Evolutionary conservation across 805 yeast species (phyloP), one percentile per base, ranked within the genome.

Genomic region (Candida tibetensis): DNA sequence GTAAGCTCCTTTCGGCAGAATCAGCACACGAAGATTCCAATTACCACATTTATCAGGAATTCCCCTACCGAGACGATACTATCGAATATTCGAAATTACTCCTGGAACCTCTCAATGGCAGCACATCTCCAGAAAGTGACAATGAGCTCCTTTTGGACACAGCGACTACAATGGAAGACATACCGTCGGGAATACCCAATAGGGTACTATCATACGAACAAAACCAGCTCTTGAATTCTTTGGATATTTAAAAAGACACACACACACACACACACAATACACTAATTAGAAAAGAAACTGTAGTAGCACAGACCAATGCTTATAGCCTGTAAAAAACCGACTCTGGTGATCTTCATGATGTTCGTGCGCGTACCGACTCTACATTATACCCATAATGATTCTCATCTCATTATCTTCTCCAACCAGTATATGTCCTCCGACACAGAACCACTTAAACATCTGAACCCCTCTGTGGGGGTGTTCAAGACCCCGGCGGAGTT

Each of bases 131-230:
- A 21, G 25, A 21, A 21, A 21, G 25, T 10, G 25, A 10, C 7
- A 21, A 21, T 10, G 25, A 21, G 10, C 25, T 21, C 25, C 25
- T 7, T 7, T 21, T 21, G 25, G 25, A 21, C 9, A 7, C 7
- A 7, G 25, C 25, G 9, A 21, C 25, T 10, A 10, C 10, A 10
- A 10, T 21, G 25, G 25, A 21, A 13, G 28, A 12, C 17, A 16
- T 7, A 18, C 6, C 10, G 7, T 6, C 13, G 19, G 8, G 12
- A 7, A 13, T 31, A 18, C 28, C 5, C 28, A 35, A 13, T 21
- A 28, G 8, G 38, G 61, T 62, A 1, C 56, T 76, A 23, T 75
- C 82, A 0, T 73, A 59, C 45, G 85, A 79, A 52, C 82, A 79
- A 49, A 57, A 58, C 29, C 75, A 74, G 49, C 53, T 79, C 12